Base-by-base conservation (phyloP, 805 yeast genomes). In the Pichia nakasei region DNA sequence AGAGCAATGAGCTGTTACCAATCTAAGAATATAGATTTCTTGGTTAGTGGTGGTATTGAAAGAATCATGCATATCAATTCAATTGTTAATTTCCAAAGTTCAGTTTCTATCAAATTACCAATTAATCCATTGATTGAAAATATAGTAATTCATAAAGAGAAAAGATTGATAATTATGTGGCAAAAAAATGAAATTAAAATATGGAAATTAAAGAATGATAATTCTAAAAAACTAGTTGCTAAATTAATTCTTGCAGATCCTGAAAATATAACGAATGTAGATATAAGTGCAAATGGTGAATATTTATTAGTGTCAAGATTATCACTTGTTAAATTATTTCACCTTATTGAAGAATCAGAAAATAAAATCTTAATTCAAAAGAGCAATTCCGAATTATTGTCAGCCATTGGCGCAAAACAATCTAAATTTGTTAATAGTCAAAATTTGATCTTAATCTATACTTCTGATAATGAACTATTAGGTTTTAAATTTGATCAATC, bases 21-120 rank as follows among this genome's bases (percentile, higher is more conserved):
- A 59, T 66, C 91, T 33, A 80, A 75, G 53, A 80, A 79, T 37
- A 69, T 78, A 41, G 80, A 79, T 55, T 71, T 82, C 47, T 67
- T 91, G 42, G 78, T 84, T 2, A 80, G 89, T 52, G 95, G 93
- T 39, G 95, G 95, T 54, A 85, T 82, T 19, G 95, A 85, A 56
- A 74, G 82, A 57, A 69, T 78, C 19, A 64, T 86, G 41, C 82
- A 80, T 4, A 71, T 81, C 21, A 83, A 78, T 56, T 76, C 93
- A 1, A 64, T 81, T 22, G 70, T 71, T 24, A 72, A 79, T 45
- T 91, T 93, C 59, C 73, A 70, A 49, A 83, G 78, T 54, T 87
- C 89, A 22, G 77, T 76, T 44, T 81, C 81, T 53, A 70, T 78
- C 48, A 87, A 85, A 59, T 61, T 93, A 29, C 77, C 89, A 22